A percentile compares a stretch with the other conserved stretches of the same genome.
Evolutionary conservation across 495 filamentous ascomycete species (phyloP).

Genomic region (Opeltia flavorubescens): DNA sequence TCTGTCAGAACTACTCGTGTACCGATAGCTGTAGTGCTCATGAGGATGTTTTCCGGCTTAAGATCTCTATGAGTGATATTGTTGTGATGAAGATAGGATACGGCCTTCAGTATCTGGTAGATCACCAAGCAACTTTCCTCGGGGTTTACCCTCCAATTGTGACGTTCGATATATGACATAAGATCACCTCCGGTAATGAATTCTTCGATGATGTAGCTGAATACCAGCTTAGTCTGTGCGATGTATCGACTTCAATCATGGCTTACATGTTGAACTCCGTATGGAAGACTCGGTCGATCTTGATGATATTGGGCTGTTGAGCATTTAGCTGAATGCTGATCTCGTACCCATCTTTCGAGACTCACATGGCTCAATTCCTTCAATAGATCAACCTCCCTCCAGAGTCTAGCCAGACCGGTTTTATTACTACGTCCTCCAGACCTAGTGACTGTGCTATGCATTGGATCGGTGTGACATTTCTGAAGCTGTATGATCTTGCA

Average conservation of each 20-base stretch:
- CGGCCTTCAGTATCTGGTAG: slow-evolving; percentile 43
- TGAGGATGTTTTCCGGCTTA: slow-evolving; percentile 58
- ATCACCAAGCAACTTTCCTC: slow-evolving; percentile 40
- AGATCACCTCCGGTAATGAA: slow-evolving; percentile 52
- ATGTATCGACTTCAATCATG: not conserved
- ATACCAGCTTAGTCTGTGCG: not conserved
- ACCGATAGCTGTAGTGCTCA: slow-evolving; percentile 33
- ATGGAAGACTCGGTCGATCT: slow-evolving; percentile 37
- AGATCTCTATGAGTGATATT: slow-evolving; percentile 51
- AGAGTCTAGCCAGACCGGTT: not conserved
- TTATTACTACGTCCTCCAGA: too few relatives aligned
- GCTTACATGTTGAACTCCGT: slow-evolving; percentile 38
- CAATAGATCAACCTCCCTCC: slow-evolving; percentile 40
- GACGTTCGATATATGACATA: slow-evolving; percentile 42
- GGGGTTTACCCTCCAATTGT: slow-evolving; percentile 30
- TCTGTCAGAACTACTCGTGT: slow-evolving; percentile 57
- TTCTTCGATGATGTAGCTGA: slow-evolving; percentile 53
- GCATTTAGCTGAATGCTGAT: slow-evolving; percentile 10
- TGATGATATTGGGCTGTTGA: slow-evolving; percentile 47
- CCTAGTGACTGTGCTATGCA: too few relatives aligned
- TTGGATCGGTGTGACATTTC: not conserved
- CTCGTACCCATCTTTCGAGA: slow-evolving; percentile 4
- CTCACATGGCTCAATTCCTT: slow-evolving; percentile 45
- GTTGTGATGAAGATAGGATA: slow-evolving; percentile 43
- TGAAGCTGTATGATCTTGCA: slow-evolving; percentile 37